A percentile compares a stretch with the other conserved stretches of the same genome.
phyloP scores from a whole-genome alignment of 495 filamentous ascomycete genomes.

The Glonium stellatum region DNA sequence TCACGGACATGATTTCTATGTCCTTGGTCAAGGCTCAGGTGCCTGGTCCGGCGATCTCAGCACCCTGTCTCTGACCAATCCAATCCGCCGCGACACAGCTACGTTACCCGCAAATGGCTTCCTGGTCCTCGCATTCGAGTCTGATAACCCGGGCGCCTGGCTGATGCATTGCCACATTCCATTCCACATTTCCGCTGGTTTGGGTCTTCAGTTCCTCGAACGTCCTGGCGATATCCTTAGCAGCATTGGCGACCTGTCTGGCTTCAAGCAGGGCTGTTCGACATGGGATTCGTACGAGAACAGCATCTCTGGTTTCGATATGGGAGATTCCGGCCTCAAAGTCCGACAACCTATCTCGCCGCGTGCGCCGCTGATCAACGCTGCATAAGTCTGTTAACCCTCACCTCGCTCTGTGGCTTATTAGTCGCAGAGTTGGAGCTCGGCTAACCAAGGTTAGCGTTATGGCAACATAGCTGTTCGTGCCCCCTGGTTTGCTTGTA shows the following conservation, averaged over 20 bases:
- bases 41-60: slow-evolving; percentile 23
- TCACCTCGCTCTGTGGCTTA: too few relatives aligned
- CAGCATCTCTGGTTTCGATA: not conserved
- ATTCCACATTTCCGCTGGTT: slow-evolving; percentile 34
- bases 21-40: slow-evolving; percentile 29
- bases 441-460: too few relatives aligned
- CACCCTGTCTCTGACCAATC: slow-evolving; percentile 26
- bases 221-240: slow-evolving; percentile 18
- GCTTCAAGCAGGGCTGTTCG: slow-evolving; percentile 19
- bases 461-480: too few relatives aligned
- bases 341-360: not conserved
- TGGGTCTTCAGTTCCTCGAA: slow-evolving; percentile 36
- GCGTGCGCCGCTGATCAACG: not conserved
- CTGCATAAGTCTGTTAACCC: not conserved
- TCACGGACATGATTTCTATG: slow-evolving; percentile 40
- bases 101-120: slow-evolving; percentile 33
- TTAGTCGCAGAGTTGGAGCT: not conserved
- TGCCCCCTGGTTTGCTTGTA: too few relatives aligned
- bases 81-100: slow-evolving; percentile 34
- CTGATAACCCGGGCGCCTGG: slow-evolving; percentile 37
- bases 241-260: slow-evolving; percentile 11
- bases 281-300: slow-evolving; percentile 5
- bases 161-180: slow-evolving; percentile 36
- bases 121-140: slow-evolving; percentile 34
- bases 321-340: not conserved